Base-by-base conservation (phyloP, 75 land plant genomes). In the Cupressus sempervirens region DNA sequence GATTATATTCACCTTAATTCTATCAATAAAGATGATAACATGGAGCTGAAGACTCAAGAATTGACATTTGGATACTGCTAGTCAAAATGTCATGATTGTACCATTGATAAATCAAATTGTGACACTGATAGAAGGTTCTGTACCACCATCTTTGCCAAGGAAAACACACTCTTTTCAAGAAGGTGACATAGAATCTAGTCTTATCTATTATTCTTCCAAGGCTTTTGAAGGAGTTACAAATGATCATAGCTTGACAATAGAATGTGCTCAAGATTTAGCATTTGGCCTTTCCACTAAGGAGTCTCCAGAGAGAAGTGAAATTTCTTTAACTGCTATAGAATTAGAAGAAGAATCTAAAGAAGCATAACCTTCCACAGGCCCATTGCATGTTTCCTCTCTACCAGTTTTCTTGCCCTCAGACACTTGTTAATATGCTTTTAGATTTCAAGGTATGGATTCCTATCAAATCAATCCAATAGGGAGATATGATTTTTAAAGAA, bases 131-230 rank as follows among this genome's bases (percentile, higher is more conserved):
- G 81, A 79, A n/a, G 81, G 40, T 50, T 79, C 81, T 79, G 48
- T 14, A 79, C 48, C n/a, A 79, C 14, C 48, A 23, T 79, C 50
- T 20, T 76, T 38, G 26, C 43, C 77, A 18, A 79, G 30, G 38
- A 20, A 79, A 43, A 43, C 13, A 79, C 8, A 26, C 13, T 41
- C 46, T 77, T 2, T 40, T 43, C 50, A 41, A 79, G 81, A 79
- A 79, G 81, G 81, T 79, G 50, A n/a, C n/a, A 50, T 50, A 79
- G 81, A 43, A 26, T 79, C 81, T n/a, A 48, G 40, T 79, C 18
- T 45, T 41, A 1, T 79, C 81, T 23, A 38, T 38, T 20, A 76
- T 38, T 16, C 79, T 76, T 18, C 41, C 20, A 43, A 76, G 79
- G 41, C 43, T 76, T 76, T 20, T 76, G 23, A 38, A 76, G 38